Evolutionary conservation across 306 rosid genomes (phyloP).

Genomic region (Pterocarpus santalinus): DNA sequence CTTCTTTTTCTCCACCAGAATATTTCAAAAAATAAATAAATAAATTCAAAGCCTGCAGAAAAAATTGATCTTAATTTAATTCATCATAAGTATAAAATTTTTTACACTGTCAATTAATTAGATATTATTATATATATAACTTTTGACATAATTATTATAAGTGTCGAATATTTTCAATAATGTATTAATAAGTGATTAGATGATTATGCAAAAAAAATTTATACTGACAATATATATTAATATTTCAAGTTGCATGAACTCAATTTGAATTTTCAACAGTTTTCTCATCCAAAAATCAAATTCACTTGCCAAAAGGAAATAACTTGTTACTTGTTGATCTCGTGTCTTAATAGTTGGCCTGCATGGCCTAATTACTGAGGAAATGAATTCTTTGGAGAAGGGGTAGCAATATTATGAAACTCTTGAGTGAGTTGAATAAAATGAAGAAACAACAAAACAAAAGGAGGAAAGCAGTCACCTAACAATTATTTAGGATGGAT

Average conservation of each 20-base stretch:
- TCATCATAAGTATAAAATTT: too few relatives aligned
- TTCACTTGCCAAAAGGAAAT: background rate
- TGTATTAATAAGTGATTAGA: too few relatives aligned
- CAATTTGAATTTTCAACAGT: constrained; percentile 6
- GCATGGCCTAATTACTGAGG: background rate
- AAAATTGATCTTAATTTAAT: background rate
- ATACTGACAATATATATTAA: too few relatives aligned
- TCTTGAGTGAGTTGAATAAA: background rate
- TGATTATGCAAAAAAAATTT: too few relatives aligned
- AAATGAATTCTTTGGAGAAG: background rate
- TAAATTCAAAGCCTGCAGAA: too few relatives aligned
- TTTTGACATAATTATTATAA: too few relatives aligned
- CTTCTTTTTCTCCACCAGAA: constrained; percentile 35
- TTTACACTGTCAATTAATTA: background rate
- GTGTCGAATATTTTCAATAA: too few relatives aligned
- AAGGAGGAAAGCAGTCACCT: background rate
- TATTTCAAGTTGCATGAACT: background rate
- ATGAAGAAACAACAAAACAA: constrained; percentile 24
- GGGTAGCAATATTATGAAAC: background rate
- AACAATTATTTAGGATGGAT: constrained; percentile 24
- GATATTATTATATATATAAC: too few relatives aligned
- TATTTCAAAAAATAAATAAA: background rate
- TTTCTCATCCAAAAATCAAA: background rate
- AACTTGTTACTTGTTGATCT: background rate
- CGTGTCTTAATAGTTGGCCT: background rate